Evolutionary conservation across 352 stramenopile species (phyloP).

Genomic region (Saprolegnia diclina): DNA sequence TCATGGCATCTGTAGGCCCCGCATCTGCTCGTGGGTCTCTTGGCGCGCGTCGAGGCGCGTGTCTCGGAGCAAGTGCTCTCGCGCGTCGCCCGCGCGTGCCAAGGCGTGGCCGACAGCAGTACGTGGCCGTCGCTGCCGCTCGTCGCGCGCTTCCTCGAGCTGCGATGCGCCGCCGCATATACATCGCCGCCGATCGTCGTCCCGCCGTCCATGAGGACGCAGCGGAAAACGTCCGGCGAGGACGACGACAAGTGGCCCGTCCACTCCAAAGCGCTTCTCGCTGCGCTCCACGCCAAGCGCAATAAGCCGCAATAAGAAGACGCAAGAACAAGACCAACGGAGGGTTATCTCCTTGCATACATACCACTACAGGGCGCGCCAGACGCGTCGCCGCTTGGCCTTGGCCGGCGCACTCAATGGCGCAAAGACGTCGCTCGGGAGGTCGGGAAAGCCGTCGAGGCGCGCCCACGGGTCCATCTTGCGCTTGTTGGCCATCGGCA

Average conservation of each 20-base stretch:
- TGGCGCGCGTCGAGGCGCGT: conserved; percentile 7
- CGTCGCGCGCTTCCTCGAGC: background rate
- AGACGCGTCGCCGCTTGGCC: conserved; percentile 61
- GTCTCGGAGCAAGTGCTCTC: conserved; percentile 23
- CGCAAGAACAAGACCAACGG: background rate
- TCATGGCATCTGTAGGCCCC: too few relatives aligned
- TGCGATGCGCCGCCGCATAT: background rate
- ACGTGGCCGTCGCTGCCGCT: conserved; percentile 3
- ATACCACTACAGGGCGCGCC: conserved; percentile 50
- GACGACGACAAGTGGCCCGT: background rate
- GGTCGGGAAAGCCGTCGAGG: conserved; percentile 58
- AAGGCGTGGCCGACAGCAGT: background rate
- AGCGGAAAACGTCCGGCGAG: background rate
- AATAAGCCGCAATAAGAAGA: background rate
- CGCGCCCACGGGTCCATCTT: conserved; percentile 68
- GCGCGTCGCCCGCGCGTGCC: conserved; percentile 1
- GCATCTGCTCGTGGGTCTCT: background rate
- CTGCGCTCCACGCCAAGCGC: background rate
- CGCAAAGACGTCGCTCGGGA: conserved; percentile 62
- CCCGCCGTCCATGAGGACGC: background rate
- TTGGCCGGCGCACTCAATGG: conserved; percentile 32
- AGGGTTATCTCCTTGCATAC: too few relatives aligned
- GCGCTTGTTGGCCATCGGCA: background rate
- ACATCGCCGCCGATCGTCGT: background rate
- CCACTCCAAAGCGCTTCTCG: background rate